phyloP scores from a whole-genome alignment of 2,329 filamentous ascomycete genomes.

The Diaporthe ilicicola region DNA sequence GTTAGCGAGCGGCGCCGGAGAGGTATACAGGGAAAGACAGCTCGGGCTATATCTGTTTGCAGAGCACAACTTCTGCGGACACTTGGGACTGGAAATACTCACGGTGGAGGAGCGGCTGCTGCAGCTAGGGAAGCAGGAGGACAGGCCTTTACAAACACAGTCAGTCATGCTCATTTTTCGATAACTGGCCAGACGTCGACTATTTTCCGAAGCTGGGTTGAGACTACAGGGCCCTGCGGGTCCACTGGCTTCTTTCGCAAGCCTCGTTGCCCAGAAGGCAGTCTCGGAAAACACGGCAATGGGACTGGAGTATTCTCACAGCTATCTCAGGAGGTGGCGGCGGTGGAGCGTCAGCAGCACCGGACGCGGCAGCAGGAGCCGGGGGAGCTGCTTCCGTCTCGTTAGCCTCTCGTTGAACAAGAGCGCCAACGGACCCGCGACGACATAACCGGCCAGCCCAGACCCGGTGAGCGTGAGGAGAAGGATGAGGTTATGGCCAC shows the following conservation, averaged over 20 bases:
- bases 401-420: not conserved
- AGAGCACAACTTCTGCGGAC: not conserved
- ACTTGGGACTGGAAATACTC: not conserved
- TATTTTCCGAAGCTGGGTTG: not conserved
- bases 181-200: not conserved
- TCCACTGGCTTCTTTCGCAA: not conserved
- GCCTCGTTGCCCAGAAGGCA: not conserved
- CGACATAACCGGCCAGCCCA: not conserved
- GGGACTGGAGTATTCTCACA: not conserved
- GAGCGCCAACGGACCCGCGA: not conserved
- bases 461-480: not conserved
- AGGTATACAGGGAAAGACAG: not conserved
- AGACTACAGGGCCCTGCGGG: not conserved
- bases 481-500: not conserved
- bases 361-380: not conserved
- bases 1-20: not conserved
- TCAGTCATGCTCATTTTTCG: not conserved
- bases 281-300: not conserved
- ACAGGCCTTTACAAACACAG: not conserved
- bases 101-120: slow-evolving; percentile 1
- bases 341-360: not conserved
- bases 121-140: not conserved
- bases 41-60: no score
- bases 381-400: not conserved
- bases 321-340: not conserved